Percentiles rank a stretch among this genome's conserved stretches.
Conservation (phyloP, 1,139 yeast species). For the Kodamaea derodonti region DNA sequence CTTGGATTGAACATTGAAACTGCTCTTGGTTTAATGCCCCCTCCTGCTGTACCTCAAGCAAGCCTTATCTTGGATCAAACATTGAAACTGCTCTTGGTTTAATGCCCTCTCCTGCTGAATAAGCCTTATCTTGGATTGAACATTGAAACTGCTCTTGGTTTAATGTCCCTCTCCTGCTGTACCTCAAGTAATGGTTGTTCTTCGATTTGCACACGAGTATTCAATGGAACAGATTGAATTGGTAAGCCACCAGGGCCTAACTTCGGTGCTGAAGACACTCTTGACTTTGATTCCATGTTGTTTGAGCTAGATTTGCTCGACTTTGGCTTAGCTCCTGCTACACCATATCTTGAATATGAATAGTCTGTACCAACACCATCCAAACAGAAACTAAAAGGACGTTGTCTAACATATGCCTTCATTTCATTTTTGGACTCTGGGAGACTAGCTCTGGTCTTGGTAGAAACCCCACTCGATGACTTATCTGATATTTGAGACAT, state of each 20-base stretch:
- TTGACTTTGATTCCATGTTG: background rate
- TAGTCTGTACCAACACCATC: slow-evolving; percentile 30
- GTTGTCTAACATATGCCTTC: slow-evolving; percentile 21
- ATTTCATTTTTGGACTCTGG: slow-evolving; percentile 16
- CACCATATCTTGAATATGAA: slow-evolving; percentile 22
- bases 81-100: slow-evolving; percentile 1
- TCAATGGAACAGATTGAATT: background rate
- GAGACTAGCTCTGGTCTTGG: slow-evolving; percentile 1
- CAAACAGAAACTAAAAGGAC: slow-evolving; percentile 32
- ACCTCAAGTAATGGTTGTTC: background rate
- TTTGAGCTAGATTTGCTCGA: too few species aligned
- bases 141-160: slow-evolving; percentile 1
- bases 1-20: too few species aligned
- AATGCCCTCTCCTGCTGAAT: background rate
- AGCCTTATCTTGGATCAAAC: too few species aligned
- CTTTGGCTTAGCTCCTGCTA: background rate
- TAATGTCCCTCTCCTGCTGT: background rate
- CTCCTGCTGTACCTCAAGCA: background rate
- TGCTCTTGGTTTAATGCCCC: background rate
- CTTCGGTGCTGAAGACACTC: background rate
- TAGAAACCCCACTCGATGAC: background rate
- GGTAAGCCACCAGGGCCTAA: slow-evolving; percentile 1
- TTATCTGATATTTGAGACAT: slow-evolving; percentile 2
- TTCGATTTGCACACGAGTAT: background rate
- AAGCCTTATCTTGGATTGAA: too few species aligned